Evolutionary conservation across 371 early-diverging fungal genomes (phyloP), one percentile per base, ranked within the genome.

Genomic region (Rhizopus stolonifer): DNA sequence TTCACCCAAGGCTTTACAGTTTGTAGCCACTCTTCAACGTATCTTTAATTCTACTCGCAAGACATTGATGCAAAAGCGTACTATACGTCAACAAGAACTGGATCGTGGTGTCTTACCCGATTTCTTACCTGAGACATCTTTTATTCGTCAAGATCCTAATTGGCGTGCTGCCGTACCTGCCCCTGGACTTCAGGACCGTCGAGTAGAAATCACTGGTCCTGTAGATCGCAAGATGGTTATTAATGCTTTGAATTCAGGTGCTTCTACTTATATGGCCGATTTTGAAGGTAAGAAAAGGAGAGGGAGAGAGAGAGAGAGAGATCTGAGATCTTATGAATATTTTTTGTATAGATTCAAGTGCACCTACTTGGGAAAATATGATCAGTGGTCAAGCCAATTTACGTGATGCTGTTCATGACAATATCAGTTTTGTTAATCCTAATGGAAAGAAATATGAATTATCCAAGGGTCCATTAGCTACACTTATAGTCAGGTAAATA

Each of bases 151-250:
- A 3, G 91, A 95, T 65, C 80, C 81, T 29, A 83, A 86, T 22
- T 96, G 97, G 97, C 70, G 82, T 57, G 94, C 88, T 21, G 95
- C 97, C 26, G 61, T 64, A 25, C 95, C 94, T 46, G 95, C 92
- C 10, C 96, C 95, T 5, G 96, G 96, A 4, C 75, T 96, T 38
- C 74, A 83, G 10, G 95, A 96, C 72, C 87, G 97, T 42, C 85
- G 96, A 43, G 95, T 95, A 48, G 97, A 96, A 74, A 96, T 96
- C 72, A 96, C 97, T 34, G 97, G 97, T 17, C 97, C 97, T 13
- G 95, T 95, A 34, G 96, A 94, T 75, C 87, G 97, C 62, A 96
- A 96, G 78, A 96, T 96, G 97, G 94, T 96, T 62, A 96, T 96
- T 72, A 96, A 96, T 58, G 97, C 95, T 23, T 79, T 95, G 63